These are phyloP conservation scores for Lizonia empirigonia DNA, from an alignment of 2,329 filamentous ascomycete species.

Conservation along the genomic window DNA sequence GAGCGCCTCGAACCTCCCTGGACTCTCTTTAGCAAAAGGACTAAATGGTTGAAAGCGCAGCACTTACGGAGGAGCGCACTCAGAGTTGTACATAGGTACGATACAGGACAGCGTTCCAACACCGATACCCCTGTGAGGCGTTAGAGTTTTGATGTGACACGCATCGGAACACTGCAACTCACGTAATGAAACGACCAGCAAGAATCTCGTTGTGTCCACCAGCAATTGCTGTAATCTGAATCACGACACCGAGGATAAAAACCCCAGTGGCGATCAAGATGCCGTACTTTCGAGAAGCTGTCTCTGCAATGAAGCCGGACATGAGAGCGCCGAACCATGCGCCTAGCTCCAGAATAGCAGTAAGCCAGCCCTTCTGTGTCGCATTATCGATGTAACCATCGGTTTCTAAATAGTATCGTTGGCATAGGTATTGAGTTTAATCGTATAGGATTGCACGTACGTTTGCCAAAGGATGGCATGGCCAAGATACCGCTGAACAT, in stretches of 20 bases:
- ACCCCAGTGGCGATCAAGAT: slow-evolving; percentile 69
- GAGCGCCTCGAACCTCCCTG: slow-evolving; percentile 66
- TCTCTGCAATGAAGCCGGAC: slow-evolving; percentile 73
- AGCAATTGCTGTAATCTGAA: slow-evolving; percentile 67
- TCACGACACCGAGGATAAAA: slow-evolving; percentile 72
- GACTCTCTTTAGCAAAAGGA: slow-evolving; percentile 49
- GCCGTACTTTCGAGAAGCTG: slow-evolving; percentile 70
- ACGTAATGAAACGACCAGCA: slow-evolving; percentile 72
- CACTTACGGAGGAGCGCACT: slow-evolving; percentile 55
- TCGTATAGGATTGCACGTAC: slow-evolving; percentile 20
- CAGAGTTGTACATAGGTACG: slow-evolving; percentile 59
- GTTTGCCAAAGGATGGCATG: slow-evolving; percentile 54
- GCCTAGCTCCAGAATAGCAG: slow-evolving; percentile 73
- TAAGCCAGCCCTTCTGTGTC: slow-evolving; percentile 56
- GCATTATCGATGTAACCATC: slow-evolving; percentile 45
- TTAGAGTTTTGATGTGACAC: no score
- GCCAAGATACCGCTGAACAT: slow-evolving; percentile 73
- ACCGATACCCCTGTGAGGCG: slow-evolving; percentile 58
- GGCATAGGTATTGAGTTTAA: neutral
- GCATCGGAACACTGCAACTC: slow-evolving; percentile 28
- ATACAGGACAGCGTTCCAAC: slow-evolving; percentile 73
- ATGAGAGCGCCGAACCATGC: slow-evolving; percentile 77
- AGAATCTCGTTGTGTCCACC: slow-evolving; percentile 66
- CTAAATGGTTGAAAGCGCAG: neutral
- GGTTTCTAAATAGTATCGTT: slow-evolving; percentile 46